Evolutionary conservation across 108 stramenopile species (phyloP).

Genomic region (Chaetoceros tenuissimus): DNA sequence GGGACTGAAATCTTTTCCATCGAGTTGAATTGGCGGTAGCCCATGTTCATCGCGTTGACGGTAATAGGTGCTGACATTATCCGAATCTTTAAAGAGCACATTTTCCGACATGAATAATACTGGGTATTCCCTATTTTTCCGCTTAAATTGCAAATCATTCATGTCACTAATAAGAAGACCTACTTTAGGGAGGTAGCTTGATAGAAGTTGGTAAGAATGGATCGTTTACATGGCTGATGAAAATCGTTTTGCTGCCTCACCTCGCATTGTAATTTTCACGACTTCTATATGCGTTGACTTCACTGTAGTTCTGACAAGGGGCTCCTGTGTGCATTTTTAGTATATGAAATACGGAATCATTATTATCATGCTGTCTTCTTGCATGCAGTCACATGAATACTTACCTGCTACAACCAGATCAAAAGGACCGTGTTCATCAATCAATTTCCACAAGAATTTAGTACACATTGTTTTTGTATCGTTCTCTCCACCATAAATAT

Average conservation of each 20-base stretch:
- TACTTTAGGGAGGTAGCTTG: conserved; percentile 18
- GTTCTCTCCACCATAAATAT: conserved; percentile 9
- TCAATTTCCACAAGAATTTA: not conserved
- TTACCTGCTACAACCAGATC: conserved; percentile 18
- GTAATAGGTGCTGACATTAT: conserved; percentile 11
- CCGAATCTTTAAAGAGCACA: conserved; percentile 17
- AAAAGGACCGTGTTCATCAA: conserved; percentile 14
- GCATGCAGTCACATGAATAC: too few relatives aligned
- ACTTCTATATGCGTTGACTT: conserved; percentile 10
- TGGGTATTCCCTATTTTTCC: conserved; percentile 3
- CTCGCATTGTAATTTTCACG: conserved; percentile 12
- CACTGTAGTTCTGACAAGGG: conserved; percentile 17
- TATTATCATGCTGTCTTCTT: too few relatives aligned
- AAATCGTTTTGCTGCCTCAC: too few relatives aligned
- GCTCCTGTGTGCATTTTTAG: too few relatives aligned
- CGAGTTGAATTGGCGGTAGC: conserved; percentile 13
- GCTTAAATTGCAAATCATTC: conserved; percentile 5
- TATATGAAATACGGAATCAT: too few relatives aligned
- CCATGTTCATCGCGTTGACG: not conserved
- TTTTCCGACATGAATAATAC: conserved; percentile 24
- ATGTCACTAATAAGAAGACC: conserved; percentile 12
- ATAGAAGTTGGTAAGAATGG: too few relatives aligned
- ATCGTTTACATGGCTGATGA: too few relatives aligned
- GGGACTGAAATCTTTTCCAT: conserved; percentile 20
- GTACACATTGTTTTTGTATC: conserved; percentile 4